Evolutionary conservation across 768 basidiomycete genomes (phyloP), one percentile per base, ranked within the genome.

Genomic region (Auricularia sp.): DNA sequence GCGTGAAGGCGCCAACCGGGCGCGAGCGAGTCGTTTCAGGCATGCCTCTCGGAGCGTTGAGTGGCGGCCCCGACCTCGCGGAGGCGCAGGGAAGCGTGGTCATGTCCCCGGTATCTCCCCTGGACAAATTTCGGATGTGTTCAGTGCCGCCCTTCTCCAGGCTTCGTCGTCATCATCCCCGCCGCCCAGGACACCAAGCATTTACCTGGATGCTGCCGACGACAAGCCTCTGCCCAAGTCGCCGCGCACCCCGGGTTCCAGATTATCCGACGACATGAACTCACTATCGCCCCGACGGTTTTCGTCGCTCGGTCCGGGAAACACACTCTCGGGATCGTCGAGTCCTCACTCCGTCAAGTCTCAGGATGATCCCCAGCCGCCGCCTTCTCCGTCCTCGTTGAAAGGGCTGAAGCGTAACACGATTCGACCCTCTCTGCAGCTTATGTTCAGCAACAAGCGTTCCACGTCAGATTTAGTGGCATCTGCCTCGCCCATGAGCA

Each of bases 401-500:
- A 6, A 29, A 10, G 56, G 34, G 11, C 14, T 29, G 24, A 59
- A 59, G 56, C 24, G 56, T 10, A 35, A 33, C 29, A 29, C 14
- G 8, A 59, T 29, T 7, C 56, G 56, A 8, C 56, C 56, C 13
- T 33, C 29, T 4, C 56, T 59, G 56, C 56, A 59, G 1, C 56
- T 59, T 8, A 59, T 59, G 56, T 59, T 59, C 29, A 59, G 56
- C 56, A 59, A 59, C 56, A 59, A 35, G 56, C 24, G 34, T 5
- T 33, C 29, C 6, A 24, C 24, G 11, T 14, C 21, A 18, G 56
- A 59, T 29, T 29, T 59, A 51, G 1, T 18, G 0, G 47, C 21
- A 13, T 21, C 21, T 18, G 18, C 47, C 10, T 18, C 47, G 14
- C 47, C 39, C 39, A 42, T 42, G 47, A 51, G 21, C 21, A 16